Conservation (phyloP, 106 monocot species). For the Dioscorea zingiberensis region DNA sequence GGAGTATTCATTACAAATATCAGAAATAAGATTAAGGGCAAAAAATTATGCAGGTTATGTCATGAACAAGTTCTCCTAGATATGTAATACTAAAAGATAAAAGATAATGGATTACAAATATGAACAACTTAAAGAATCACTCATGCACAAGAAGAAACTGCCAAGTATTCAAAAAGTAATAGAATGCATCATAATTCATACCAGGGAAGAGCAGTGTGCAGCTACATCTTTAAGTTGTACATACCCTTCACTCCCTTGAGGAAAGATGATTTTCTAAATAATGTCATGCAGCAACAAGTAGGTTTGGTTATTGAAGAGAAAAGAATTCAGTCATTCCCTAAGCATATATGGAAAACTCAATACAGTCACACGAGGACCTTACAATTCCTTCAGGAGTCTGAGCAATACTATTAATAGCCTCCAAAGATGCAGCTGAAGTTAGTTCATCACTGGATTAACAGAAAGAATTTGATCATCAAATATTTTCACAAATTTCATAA, state of each 20-base stretch:
- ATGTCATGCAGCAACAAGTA: slow-evolving; percentile 1
- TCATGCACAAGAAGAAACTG: not conserved
- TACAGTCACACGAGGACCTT: slow-evolving; percentile 15
- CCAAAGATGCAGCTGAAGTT: slow-evolving; percentile 51
- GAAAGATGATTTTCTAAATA: slow-evolving; percentile 61
- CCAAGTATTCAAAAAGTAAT: slow-evolving; percentile 3
- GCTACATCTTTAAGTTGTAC: slow-evolving; percentile 52
- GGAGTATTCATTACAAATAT: slow-evolving; percentile 14
- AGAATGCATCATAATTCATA: slow-evolving; percentile 9
- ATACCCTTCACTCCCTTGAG: slow-evolving; percentile 26
- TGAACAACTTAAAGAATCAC: not conserved
- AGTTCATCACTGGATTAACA: slow-evolving; percentile 48
- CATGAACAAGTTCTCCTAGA: too few species aligned
- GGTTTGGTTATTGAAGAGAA: slow-evolving; percentile 2
- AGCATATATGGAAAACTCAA: not conserved
- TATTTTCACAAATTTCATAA: too few species aligned
- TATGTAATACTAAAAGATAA: too few species aligned
- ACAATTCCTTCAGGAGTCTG: slow-evolving; percentile 69
- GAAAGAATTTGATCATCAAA: too few species aligned
- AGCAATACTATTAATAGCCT: slow-evolving; percentile 71
- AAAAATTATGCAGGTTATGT: too few species aligned
- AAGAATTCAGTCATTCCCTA: not conserved
- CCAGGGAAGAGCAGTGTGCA: slow-evolving; percentile 57
- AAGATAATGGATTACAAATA: too few species aligned
- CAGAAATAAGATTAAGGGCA: not conserved